Percentiles rank a stretch among this genome's conserved stretches.
Conservation (phyloP, 306 rosid genomes). For the Mucuna pruriens region DNA sequence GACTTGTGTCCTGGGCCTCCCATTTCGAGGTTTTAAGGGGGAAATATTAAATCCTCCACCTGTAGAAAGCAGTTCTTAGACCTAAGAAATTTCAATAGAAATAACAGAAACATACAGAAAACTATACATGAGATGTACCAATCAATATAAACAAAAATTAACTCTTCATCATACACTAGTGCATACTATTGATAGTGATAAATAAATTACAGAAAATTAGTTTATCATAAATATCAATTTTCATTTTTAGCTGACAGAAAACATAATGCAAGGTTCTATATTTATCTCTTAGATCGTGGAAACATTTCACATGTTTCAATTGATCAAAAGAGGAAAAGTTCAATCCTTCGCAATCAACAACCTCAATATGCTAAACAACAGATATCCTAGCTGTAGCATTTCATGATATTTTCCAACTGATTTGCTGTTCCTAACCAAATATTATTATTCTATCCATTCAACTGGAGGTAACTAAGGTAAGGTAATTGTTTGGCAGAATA, state of each 20-base stretch:
- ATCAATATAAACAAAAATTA: background rate
- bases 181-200: background rate
- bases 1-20: constrained; percentile 96
- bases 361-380: background rate
- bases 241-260: constrained; percentile 16
- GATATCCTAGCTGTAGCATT: background rate
- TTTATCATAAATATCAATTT: background rate
- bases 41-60: constrained; percentile 98
- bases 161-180: background rate
- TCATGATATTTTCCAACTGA: background rate
- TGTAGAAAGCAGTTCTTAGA: constrained; percentile 43
- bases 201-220: background rate
- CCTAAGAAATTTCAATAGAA: constrained; percentile 6
- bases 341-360: background rate
- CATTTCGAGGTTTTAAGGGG: constrained; percentile 90
- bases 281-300: background rate
- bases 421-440: background rate
- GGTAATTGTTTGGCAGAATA: background rate
- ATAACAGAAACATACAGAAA: background rate
- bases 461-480: background rate
- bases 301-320: background rate
- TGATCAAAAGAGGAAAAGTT: constrained; percentile 10
- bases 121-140: constrained; percentile 24
- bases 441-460: background rate
- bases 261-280: background rate